These are phyloP conservation scores for sweet orange (Citrus sinensis) DNA, from an alignment of 345 rosid genomes.

Conservation along the genomic window DNA sequence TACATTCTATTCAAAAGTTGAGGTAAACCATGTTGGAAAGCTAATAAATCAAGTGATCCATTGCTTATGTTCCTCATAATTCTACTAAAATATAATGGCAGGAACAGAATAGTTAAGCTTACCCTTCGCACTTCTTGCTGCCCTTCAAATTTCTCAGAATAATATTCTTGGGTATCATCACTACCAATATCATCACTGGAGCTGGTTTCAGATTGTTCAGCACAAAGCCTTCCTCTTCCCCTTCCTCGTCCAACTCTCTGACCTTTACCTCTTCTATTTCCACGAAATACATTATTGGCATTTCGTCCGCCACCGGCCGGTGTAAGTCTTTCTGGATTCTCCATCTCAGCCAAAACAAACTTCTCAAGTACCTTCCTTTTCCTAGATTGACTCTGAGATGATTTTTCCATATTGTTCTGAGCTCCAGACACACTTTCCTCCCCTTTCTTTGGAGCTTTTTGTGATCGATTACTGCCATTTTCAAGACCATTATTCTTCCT, in stretches of 20 bases:
- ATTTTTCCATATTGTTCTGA: constrained; percentile 30
- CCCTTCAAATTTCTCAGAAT: constrained; percentile 22
- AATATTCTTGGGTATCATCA: constrained; percentile 24
- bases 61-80: background rate
- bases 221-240: constrained; percentile 24
- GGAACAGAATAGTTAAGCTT: constrained; percentile 23
- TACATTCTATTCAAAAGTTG: background rate
- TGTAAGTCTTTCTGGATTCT: constrained; percentile 15
- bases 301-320: constrained; percentile 4
- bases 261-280: constrained; percentile 37
- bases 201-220: constrained; percentile 43
- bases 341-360: constrained; percentile 21
- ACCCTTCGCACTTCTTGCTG: constrained; percentile 61
- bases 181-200: constrained; percentile 35
- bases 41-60: background rate
- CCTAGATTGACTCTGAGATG: constrained; percentile 33
- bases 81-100: background rate
- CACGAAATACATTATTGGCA: constrained; percentile 23
- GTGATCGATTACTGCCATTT: constrained; percentile 29
- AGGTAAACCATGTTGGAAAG: background rate
- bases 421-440: constrained; percentile 27
- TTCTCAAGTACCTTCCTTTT: constrained; percentile 26
- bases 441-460: constrained; percentile 24
- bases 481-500: constrained; percentile 21
- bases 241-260: constrained; percentile 36